phyloP scores from a whole-genome alignment of 1,284 basidiomycete genomes.

The Ceratobasidium sp. region DNA sequence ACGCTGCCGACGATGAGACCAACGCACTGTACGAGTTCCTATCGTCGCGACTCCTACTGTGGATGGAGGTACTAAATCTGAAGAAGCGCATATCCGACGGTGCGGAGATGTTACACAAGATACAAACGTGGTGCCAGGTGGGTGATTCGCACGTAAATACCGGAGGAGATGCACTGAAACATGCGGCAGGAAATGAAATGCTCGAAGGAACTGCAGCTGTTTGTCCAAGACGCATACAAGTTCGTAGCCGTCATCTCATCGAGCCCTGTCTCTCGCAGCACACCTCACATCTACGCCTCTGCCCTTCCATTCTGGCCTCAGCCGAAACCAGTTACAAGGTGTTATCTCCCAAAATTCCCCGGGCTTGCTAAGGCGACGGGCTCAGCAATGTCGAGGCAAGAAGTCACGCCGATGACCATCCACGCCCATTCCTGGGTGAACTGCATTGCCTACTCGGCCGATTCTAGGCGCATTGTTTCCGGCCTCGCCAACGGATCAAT shows the following conservation, averaged over 20 bases:
- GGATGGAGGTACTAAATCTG: slow-evolving; percentile 25
- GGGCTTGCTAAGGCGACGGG: too few species aligned
- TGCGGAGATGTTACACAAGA: background rate
- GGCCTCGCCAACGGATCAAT: too few species aligned
- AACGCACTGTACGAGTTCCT: background rate
- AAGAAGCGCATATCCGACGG: background rate
- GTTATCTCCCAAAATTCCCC: too few species aligned
- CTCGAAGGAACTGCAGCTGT: background rate
- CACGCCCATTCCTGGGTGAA: too few species aligned
- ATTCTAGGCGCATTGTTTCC: background rate
- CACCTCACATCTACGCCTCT: too few species aligned
- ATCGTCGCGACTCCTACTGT: slow-evolving; percentile 4
- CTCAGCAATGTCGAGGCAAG: too few species aligned
- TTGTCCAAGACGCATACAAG: background rate
- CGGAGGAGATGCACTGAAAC: background rate
- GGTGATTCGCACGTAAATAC: background rate
- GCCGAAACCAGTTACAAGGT: too few species aligned
- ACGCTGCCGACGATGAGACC: background rate
- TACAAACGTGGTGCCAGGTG: background rate
- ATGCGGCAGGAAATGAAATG: background rate
- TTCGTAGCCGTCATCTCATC: too few species aligned
- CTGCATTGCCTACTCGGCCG: slow-evolving; percentile 16
- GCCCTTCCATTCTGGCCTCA: too few species aligned
- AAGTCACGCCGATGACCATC: too few species aligned
- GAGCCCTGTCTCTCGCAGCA: too few species aligned